These are phyloP conservation scores for Afroboletus lepidellus DNA, from an alignment of 1,284 basidiomycete species.

Conservation along the genomic window DNA sequence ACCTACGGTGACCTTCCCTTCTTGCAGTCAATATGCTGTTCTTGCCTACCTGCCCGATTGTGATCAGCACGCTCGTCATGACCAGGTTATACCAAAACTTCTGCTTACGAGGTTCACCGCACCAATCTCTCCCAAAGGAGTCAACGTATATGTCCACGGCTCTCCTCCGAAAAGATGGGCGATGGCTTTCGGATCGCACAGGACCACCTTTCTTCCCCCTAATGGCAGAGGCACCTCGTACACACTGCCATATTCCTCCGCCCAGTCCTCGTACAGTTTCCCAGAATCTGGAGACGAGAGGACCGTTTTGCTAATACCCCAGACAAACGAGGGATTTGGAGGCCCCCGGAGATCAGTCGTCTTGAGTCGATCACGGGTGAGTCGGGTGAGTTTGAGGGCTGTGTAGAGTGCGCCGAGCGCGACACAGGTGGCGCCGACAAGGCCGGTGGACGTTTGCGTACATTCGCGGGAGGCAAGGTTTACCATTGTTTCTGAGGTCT, in stretches of 20 bases:
- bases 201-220: constrained; percentile 40
- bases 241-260: constrained; percentile 37
- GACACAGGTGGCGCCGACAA: too few species aligned
- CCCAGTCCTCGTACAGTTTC: constrained; percentile 21
- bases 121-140: neutral
- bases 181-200: constrained; percentile 56
- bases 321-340: constrained; percentile 13
- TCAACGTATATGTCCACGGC: constrained; percentile 40
- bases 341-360: constrained; percentile 19
- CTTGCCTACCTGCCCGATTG: constrained; percentile 17
- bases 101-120: constrained; percentile 23
- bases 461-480: too few species aligned
- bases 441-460: too few species aligned
- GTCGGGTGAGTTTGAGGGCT: too few species aligned
- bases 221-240: constrained; percentile 43
- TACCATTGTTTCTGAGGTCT: too few species aligned
- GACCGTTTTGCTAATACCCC: constrained; percentile 15
- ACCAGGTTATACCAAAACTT: neutral
- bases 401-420: too few species aligned
- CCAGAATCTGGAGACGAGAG: constrained; percentile 1
- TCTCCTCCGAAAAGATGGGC: constrained; percentile 52
- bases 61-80: neutral
- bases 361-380: too few species aligned
- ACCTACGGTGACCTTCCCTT: constrained; percentile 28
- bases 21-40: constrained; percentile 18